Evolutionary conservation across 2,329 filamentous ascomycete species (phyloP), one percentile per base, ranked within the genome.

Genomic region (Rosellinia necatrix): DNA sequence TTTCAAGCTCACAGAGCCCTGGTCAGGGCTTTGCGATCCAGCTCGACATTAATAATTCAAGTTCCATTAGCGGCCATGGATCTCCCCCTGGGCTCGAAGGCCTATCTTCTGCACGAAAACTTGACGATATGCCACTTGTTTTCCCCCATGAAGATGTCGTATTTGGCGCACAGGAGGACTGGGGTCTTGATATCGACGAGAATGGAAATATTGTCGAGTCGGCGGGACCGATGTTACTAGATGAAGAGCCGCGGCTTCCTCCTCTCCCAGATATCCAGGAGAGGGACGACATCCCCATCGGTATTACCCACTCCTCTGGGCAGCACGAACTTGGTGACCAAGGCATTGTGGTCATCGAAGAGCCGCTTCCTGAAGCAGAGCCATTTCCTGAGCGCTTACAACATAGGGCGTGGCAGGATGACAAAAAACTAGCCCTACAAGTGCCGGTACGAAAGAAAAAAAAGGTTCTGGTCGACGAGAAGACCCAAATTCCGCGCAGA

Each of bases 131-230:
- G 17, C 51, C 64, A 4, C 52, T 68, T 27, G 55, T 64, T 25
- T 72, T 78, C 15, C 30, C 51, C 22, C 71, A 64, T 7, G 72
- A 74, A 0, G 74, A 62, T 6, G 62, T 61, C 19, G 37, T 57
- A 13, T 64, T 76, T 22, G 71, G 70, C 7, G 64, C 68, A 4
- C 62, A 75, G 17, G 70, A 70, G 0, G 75, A 76, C 22, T 73
- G 79, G 61, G 76, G 75, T 2, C 71, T 83, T 22, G 74, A 77
- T n/a, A 77, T 84, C 49, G 81, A 82, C 57, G 75, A 70, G 21
- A 68, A 82, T 8, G 81, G 81, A 32, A 82, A 82, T 55, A 66
- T 83, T 30, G 62, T 80, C 35, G 72, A 72, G 42, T 15, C 46
- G 19, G 56, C 24, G 13, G 65, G 44, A n/a, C 61, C 61, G 5